A percentile compares a stretch with the other conserved stretches of the same genome.
phyloP scores from a whole-genome alignment of 73 alveolate genomes.

The Urostyla sp. region DNA sequence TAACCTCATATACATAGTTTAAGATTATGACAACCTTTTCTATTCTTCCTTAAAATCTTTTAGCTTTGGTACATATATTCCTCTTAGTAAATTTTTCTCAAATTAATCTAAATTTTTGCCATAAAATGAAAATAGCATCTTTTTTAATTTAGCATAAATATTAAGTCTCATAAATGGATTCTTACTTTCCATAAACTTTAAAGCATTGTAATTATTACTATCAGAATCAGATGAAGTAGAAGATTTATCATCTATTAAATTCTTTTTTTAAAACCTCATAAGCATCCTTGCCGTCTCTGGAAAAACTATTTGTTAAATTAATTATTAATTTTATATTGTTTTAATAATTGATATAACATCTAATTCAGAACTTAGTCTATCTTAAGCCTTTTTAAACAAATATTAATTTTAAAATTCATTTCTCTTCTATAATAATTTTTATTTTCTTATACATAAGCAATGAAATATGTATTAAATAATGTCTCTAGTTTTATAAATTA shows the following conservation, averaged over 20 bases:
- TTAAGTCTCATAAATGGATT: background rate
- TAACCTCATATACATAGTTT: no score
- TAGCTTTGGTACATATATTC: no score
- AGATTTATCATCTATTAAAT: background rate
- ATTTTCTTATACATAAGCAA: background rate
- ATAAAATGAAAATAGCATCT: no score
- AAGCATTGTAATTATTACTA: background rate
- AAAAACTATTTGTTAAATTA: no score
- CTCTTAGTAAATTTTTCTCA: no score
- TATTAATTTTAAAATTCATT: no score
- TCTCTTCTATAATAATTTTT: background rate
- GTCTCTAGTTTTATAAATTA: background rate
- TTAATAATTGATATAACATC: background rate
- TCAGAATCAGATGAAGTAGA: background rate
- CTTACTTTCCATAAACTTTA: background rate
- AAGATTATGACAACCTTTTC: no score
- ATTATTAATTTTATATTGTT: background rate
- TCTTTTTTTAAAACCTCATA: no score
- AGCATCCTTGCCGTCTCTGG: background rate
- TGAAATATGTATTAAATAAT: background rate
- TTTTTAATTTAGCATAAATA: no score
- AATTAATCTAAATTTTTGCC: no score
- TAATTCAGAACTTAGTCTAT: background rate
- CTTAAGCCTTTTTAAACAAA: background rate
- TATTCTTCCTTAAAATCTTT: no score